Evolutionary conservation across 176 grass and related monocot genomes (phyloP).

Genomic region (Tuctoria greenei): DNA sequence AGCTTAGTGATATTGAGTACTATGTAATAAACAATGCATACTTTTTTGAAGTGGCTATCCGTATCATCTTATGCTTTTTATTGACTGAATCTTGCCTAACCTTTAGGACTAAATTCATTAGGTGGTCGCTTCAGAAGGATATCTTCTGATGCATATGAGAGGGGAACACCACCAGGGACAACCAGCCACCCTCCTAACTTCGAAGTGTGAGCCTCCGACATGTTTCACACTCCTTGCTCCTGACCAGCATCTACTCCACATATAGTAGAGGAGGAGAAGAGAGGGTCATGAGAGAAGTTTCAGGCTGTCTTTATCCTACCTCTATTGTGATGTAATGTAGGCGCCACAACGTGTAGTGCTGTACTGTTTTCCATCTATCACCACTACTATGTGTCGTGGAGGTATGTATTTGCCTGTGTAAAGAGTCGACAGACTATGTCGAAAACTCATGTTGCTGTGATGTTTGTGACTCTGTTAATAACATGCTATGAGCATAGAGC

Average conservation of each 20-base stretch:
- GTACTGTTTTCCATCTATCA: background rate
- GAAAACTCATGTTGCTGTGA: conserved; percentile 4
- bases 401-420: conserved; percentile 15
- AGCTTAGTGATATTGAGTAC: background rate
- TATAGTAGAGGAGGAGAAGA: conserved; percentile 12
- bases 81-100: conserved; percentile 6
- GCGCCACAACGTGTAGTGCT: background rate
- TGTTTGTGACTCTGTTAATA: background rate
- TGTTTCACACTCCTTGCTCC: conserved; percentile 31
- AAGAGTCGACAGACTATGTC: background rate
- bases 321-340: conserved; percentile 41
- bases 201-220: conserved; percentile 55
- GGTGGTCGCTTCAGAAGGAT: conserved; percentile 89
- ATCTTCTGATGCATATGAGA: conserved; percentile 70
- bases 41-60: background rate
- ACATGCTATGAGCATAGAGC: background rate
- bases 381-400: conserved; percentile 14
- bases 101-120: conserved; percentile 19
- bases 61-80: background rate
- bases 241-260: conserved; percentile 33
- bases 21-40: background rate
- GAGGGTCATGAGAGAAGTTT: background rate
- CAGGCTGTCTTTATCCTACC: conserved; percentile 21
- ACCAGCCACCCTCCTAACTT: conserved; percentile 51
- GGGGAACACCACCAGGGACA: conserved; percentile 38